Percentiles rank a stretch among this genome's conserved stretches.
These are phyloP conservation scores for Agaricus sinodeliciosus DNA, from an alignment of 768 basidiomycete genomes.

Conservation along the genomic window DNA sequence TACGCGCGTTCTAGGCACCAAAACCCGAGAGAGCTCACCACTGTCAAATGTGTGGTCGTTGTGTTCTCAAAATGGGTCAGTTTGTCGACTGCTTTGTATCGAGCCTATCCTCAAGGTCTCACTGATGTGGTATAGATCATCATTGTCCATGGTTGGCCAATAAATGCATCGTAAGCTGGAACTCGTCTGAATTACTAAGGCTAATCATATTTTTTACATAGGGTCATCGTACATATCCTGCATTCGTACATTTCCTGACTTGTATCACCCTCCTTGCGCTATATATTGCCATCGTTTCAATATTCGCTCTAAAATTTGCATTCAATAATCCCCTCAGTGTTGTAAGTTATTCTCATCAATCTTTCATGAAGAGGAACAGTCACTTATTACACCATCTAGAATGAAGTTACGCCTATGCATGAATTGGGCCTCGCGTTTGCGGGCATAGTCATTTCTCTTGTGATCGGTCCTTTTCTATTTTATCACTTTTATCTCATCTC, in stretches of 20 bases:
- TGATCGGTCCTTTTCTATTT: conserved; percentile 67
- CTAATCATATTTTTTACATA: conserved; percentile 21
- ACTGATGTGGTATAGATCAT: conserved; percentile 48
- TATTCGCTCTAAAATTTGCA: conserved; percentile 53
- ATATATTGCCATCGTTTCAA: conserved; percentile 52
- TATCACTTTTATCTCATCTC: conserved; percentile 74
- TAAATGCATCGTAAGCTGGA: conserved; percentile 61
- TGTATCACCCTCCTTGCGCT: conserved; percentile 55
- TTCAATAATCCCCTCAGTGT: conserved; percentile 57
- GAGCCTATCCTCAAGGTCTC: neutral
- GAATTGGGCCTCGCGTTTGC: conserved; percentile 57
- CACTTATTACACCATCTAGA: conserved; percentile 27
- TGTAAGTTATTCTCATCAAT: conserved; percentile 32
- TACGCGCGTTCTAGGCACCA: conserved; percentile 35
- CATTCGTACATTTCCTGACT: conserved; percentile 74
- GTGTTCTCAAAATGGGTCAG: conserved; percentile 82
- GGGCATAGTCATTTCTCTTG: conserved; percentile 52
- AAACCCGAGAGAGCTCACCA: conserved; percentile 81
- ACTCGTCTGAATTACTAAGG: neutral
- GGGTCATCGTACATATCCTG: conserved; percentile 81
- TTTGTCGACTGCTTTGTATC: conserved; percentile 2
- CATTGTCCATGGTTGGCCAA: conserved; percentile 82
- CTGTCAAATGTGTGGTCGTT: conserved; percentile 67
- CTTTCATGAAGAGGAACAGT: neutral
- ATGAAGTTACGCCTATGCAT: conserved; percentile 63